Evolutionary conservation across 345 rosid genomes (phyloP), one percentile per base, ranked within the genome.

Genomic region (Corchorus olitorius): DNA sequence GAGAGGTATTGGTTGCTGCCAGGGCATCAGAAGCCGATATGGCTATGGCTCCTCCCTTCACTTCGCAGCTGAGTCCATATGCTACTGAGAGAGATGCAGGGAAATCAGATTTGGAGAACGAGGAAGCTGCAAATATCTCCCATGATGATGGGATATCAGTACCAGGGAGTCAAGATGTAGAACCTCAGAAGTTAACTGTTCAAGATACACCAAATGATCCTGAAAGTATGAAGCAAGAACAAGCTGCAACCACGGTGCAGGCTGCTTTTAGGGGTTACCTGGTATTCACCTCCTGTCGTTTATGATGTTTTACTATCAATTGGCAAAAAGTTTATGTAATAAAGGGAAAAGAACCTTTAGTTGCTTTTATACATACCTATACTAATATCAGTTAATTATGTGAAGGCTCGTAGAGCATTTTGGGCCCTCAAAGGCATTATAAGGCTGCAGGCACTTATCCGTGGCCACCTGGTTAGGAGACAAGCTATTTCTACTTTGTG

Each of bases 381-480:
- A 75, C 83, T 92, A 73, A 88, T 56, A 13, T 78, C 71, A 78
- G 45, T 73, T 82, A 37, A 45, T 71, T 73, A 27, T 80, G 77
- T 86, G 79, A 85, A 95, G 99, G 99, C 98, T 70, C 99, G 98
- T 2, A 86, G 98, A 70, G 99, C 99, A 68, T 96, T 92, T 79
- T 84, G 86, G 64, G 93, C 97, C 46, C 97, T 96, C 81, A 96
- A 89, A 91, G 99, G 98, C 73, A 96, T 96, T 78, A 89, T 96
- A 82, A 92, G 97, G 92, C 89, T 96, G 74, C 99, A 96, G 86
- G 98, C 98, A 49, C 90, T 91, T 73, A 91, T 93, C 75, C 97
- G 98, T 76, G 99, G 99, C 65, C 98, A 96, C 79, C 86, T 96
- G 81, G 94, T 93, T 79, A 89, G 97, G 85, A 89, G 97, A 78